A percentile compares a stretch with the other conserved stretches of the same genome.
Conservation (phyloP, 495 filamentous ascomycete species). For the Penicillium ochrochloron region DNA sequence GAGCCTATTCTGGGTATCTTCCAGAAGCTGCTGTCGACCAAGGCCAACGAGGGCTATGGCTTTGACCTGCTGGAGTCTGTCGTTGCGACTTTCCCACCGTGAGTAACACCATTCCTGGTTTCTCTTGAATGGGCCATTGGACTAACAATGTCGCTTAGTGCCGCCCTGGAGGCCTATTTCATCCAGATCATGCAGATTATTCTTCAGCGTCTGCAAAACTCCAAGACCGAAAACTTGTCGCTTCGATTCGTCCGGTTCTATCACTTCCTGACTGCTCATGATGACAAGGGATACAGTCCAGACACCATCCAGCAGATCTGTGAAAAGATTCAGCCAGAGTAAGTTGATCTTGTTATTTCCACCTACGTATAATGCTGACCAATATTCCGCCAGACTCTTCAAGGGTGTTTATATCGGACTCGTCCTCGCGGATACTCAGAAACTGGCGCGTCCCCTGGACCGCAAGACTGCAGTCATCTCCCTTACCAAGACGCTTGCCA, state of each 20-base stretch:
- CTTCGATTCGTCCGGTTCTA: constrained; percentile 87
- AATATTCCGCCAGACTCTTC: constrained; percentile 63
- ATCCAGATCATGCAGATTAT: constrained; percentile 78
- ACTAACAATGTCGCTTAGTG: constrained; percentile 42
- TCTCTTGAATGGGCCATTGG: neutral
- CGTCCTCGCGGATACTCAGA: constrained; percentile 85
- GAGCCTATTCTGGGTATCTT: constrained; percentile 87
- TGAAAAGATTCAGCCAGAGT: constrained; percentile 78
- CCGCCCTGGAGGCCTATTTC: constrained; percentile 75
- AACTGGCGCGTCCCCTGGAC: constrained; percentile 82
- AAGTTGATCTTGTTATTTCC: constrained; percentile 24
- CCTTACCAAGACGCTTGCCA: constrained; percentile 84
- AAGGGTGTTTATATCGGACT: constrained; percentile 80
- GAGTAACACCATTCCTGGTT: constrained; percentile 36
- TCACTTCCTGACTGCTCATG: constrained; percentile 80
- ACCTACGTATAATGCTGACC: constrained; percentile 20
- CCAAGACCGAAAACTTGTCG: constrained; percentile 79
- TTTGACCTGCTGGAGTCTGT: constrained; percentile 90
- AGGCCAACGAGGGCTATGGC: constrained; percentile 75
- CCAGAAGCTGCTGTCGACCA: constrained; percentile 78
- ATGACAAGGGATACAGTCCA: constrained; percentile 77
- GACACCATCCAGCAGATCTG: constrained; percentile 85
- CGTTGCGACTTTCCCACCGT: constrained; percentile 70
- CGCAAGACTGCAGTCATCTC: constrained; percentile 94
- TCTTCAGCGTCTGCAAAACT: constrained; percentile 76